These are phyloP conservation scores for Epichloe glyceriae DNA, from an alignment of 2,329 filamentous ascomycete species.

Conservation along the genomic window DNA sequence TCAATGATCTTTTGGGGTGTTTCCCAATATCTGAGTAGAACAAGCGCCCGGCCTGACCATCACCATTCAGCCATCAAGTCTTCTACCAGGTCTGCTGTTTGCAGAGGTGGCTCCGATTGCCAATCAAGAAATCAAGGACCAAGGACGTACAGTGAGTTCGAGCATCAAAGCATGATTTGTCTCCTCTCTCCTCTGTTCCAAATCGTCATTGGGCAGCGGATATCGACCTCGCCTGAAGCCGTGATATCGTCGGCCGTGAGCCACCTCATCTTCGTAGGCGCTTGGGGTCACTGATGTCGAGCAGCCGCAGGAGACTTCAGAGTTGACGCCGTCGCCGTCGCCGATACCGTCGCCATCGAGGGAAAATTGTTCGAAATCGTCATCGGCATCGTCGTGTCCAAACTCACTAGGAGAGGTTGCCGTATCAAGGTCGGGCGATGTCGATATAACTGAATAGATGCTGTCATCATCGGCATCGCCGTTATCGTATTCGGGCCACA, in stretches of 20 bases:
- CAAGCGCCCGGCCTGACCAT: slow-evolving; percentile 22
- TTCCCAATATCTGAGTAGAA: slow-evolving; percentile 27
- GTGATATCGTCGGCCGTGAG: slow-evolving; percentile 28
- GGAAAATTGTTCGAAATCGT: slow-evolving; percentile 17
- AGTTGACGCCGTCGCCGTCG: slow-evolving; percentile 11
- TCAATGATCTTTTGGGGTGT: slow-evolving; percentile 31
- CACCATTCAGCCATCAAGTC: background rate
- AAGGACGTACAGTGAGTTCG: slow-evolving; percentile 23
- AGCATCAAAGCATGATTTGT: slow-evolving; percentile 32
- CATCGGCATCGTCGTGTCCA: slow-evolving; percentile 12
- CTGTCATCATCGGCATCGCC: slow-evolving; percentile 11
- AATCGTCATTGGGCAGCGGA: slow-evolving; percentile 32
- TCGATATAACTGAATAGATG: slow-evolving; percentile 20
- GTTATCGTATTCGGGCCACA: slow-evolving; percentile 2
- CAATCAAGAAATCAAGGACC: background rate
- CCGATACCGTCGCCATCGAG: slow-evolving; percentile 9
- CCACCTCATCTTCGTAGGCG: slow-evolving; percentile 21
- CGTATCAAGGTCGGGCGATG: slow-evolving; percentile 12
- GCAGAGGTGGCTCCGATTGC: background rate
- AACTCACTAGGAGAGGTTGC: slow-evolving; percentile 12
- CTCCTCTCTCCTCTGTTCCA: slow-evolving; percentile 33
- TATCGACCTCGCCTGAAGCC: slow-evolving; percentile 30
- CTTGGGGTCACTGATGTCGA: slow-evolving; percentile 22
- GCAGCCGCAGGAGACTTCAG: slow-evolving; percentile 15
- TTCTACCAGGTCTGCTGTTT: background rate